Conservation (phyloP, 345 rosid species). For the Dovyalis caffra region DNA sequence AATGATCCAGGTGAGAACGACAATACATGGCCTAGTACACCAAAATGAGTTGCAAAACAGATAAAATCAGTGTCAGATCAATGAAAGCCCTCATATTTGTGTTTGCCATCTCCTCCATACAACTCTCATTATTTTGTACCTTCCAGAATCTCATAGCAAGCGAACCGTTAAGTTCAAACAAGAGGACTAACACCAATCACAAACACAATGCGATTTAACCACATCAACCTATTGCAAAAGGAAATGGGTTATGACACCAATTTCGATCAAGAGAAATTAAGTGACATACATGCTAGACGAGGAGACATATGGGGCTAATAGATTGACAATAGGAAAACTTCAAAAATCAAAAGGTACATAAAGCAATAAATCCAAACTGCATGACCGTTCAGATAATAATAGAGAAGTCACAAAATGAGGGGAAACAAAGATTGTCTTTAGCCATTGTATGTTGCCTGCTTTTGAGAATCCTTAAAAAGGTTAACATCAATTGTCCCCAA, state of each 20-base stretch:
- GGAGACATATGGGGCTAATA: not conserved
- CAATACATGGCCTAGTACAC: not conserved
- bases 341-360: not conserved
- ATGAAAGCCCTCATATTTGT: not conserved
- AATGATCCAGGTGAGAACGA: not conserved
- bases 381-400: not conserved
- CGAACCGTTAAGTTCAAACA: not conserved
- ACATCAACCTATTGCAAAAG: not conserved
- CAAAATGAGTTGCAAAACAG: not conserved
- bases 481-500: not conserved
- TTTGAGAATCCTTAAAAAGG: conserved; percentile 18
- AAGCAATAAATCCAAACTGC: not conserved
- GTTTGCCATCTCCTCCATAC: not conserved
- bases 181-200: not conserved
- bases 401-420: not conserved
- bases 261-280: not conserved
- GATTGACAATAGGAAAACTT: not conserved
- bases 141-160: not conserved
- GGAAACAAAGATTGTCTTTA: conserved; percentile 23
- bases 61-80: not conserved
- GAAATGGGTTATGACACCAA: not conserved
- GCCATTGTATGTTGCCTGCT: conserved; percentile 13
- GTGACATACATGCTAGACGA: not conserved
- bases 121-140: too few relatives aligned
- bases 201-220: not conserved